Percentiles rank a stretch among this genome's conserved stretches.
Evolutionary conservation across 1,284 basidiomycete species (phyloP).

Genomic region (Coniferiporia sulphurascens): DNA sequence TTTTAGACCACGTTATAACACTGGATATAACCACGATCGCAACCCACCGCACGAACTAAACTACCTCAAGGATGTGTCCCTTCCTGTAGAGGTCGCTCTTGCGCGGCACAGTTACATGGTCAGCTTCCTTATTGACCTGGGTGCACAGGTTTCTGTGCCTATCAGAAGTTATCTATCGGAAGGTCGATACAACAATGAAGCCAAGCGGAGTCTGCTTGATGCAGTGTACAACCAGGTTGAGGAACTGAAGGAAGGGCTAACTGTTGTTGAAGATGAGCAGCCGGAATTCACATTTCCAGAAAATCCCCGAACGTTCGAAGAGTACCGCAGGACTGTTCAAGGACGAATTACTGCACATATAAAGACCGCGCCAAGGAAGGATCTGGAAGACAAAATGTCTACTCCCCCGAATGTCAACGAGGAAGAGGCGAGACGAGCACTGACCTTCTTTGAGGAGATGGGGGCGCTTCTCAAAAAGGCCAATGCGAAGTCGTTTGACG

Average conservation of each 20-base stretch:
- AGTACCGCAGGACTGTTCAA: background rate
- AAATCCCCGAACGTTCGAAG: slow-evolving; percentile 8
- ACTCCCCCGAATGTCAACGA: background rate
- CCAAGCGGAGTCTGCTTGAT: slow-evolving; percentile 34
- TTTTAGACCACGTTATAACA: background rate
- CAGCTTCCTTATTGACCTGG: slow-evolving; percentile 39
- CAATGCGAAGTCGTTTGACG: slow-evolving; percentile 41
- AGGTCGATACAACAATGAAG: slow-evolving; percentile 1
- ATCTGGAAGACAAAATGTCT: background rate
- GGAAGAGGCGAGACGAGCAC: slow-evolving; percentile 18
- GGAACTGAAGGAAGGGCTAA: slow-evolving; percentile 23
- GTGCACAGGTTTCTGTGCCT: slow-evolving; percentile 36
- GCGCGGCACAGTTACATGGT: slow-evolving; percentile 35
- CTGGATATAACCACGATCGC: background rate
- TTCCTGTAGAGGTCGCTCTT: slow-evolving; percentile 42
- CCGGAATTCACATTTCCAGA: slow-evolving; percentile 2
- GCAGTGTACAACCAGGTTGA: slow-evolving; percentile 33
- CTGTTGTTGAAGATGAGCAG: slow-evolving; percentile 4
- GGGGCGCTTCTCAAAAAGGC: slow-evolving; percentile 32
- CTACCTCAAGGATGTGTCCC: slow-evolving; percentile 24
- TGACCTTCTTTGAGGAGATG: slow-evolving; percentile 33
- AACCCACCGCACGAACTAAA: slow-evolving; percentile 18
- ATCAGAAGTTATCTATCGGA: slow-evolving; percentile 22
- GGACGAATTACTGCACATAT: background rate
- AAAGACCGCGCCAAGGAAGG: background rate